phyloP scores from a whole-genome alignment of 106 monocot species.

The Vanilla planifolia region DNA sequence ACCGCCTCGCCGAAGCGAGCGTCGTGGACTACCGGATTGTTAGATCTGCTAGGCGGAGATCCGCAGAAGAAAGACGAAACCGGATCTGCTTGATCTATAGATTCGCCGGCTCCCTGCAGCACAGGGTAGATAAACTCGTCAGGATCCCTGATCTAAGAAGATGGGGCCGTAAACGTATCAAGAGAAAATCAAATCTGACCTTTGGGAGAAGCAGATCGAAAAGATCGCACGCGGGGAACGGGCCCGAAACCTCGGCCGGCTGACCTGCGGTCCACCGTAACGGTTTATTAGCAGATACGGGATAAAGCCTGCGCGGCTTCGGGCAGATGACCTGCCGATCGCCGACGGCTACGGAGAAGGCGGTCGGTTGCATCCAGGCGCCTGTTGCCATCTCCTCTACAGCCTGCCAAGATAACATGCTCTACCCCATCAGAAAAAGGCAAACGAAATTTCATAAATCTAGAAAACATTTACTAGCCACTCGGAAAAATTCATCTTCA shows the following conservation, averaged over 20 bases:
- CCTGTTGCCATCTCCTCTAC: constrained; percentile 1
- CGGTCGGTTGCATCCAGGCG: constrained; percentile 24
- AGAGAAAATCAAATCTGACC: not conserved
- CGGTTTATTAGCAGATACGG: constrained; percentile 17
- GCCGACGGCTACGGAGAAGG: constrained; percentile 22
- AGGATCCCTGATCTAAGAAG: not conserved
- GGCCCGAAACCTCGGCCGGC: constrained; percentile 2
- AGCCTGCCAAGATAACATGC: constrained; percentile 1
- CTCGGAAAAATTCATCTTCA: no score
- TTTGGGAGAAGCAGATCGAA: constrained; percentile 12
- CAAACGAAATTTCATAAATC: no score
- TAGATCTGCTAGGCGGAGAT: constrained; percentile 23
- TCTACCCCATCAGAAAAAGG: no score
- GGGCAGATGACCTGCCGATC: constrained; percentile 68
- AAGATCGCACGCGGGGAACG: constrained; percentile 3
- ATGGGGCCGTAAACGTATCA: not conserved
- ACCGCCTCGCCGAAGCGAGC: not conserved
- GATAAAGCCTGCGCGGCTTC: constrained; percentile 47
- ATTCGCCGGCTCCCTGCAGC: constrained; percentile 8
- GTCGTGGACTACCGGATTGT: constrained; percentile 18
- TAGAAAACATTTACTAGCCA: no score
- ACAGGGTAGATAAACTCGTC: not conserved
- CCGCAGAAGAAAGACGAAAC: constrained; percentile 17
- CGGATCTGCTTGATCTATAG: not conserved
- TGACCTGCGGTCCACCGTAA: constrained; percentile 29